A percentile compares a stretch with the other conserved stretches of the same genome.
phyloP scores from a whole-genome alignment of 108 stramenopile species.

The Skeletonema menzelii region DNA sequence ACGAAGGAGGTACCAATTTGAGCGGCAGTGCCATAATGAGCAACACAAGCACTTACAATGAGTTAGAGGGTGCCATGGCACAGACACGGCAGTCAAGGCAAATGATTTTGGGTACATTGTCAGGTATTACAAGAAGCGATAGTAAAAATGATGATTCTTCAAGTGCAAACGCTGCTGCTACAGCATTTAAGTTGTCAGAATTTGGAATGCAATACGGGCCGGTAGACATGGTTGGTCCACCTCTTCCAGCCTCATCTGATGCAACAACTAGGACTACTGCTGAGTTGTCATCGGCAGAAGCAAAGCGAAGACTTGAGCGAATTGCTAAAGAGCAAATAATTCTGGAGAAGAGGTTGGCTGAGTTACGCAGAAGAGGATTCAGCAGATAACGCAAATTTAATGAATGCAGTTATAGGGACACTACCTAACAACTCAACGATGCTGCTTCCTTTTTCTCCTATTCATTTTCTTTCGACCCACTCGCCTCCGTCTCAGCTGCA shows the following conservation, averaged over 20 bases:
- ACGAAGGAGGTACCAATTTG: neutral
- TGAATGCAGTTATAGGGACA: neutral
- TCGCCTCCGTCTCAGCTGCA: neutral
- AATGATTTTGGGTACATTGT: neutral
- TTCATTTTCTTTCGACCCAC: conserved; percentile 4
- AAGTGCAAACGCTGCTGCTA: neutral
- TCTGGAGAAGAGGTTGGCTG: neutral
- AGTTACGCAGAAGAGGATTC: neutral
- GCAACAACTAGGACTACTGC: neutral
- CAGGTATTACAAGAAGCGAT: neutral
- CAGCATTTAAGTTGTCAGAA: neutral
- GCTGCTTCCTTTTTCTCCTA: neutral
- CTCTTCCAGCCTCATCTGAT: neutral
- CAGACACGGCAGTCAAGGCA: neutral
- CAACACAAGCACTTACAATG: neutral
- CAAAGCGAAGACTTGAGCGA: neutral
- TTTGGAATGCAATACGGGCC: neutral
- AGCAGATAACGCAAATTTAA: neutral
- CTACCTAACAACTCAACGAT: neutral
- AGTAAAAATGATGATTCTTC: neutral
- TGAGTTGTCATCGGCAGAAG: neutral
- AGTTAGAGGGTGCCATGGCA: neutral
- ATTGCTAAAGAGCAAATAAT: neutral
- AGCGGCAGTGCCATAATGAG: neutral
- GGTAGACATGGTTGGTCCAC: neutral